Conservation (phyloP, 2,329 filamentous ascomycete genomes). For the Botryotinia calthae region DNA sequence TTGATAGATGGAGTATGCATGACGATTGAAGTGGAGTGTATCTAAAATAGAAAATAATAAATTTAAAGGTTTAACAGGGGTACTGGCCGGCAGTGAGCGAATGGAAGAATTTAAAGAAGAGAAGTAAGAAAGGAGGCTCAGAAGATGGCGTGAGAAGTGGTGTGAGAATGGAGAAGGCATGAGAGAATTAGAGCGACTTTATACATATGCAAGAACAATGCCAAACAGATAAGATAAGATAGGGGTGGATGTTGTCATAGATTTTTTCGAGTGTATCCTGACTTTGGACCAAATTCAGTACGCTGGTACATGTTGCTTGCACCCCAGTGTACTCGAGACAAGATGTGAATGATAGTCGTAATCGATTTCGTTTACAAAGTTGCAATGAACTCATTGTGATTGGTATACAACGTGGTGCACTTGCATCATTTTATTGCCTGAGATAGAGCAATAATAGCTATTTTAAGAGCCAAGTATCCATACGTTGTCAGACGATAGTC, state of each 20-base stretch:
- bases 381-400: not conserved
- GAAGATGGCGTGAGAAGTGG: not conserved
- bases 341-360: not conserved
- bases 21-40: conserved; percentile 26
- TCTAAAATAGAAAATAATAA: conserved; percentile 27
- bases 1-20: conserved; percentile 36
- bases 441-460: not conserved
- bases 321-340: not conserved
- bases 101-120: not conserved
- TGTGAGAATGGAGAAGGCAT: conserved; percentile 9
- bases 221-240: not conserved
- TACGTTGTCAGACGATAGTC: not conserved
- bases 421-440: not conserved
- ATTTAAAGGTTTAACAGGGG: not conserved
- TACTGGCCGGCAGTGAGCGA: conserved; percentile 17
- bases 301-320: not conserved
- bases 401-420: not conserved
- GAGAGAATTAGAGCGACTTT: conserved; percentile 8
- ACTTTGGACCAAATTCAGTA: not conserved
- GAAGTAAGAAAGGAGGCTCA: not conserved
- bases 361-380: not conserved
- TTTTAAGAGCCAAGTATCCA: not conserved
- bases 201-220: not conserved
- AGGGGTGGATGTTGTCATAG: not conserved
- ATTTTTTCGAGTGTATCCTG: not conserved